These are phyloP conservation scores for Rhazya stricta DNA, from an alignment of 257 asterid species.

Conservation along the genomic window DNA sequence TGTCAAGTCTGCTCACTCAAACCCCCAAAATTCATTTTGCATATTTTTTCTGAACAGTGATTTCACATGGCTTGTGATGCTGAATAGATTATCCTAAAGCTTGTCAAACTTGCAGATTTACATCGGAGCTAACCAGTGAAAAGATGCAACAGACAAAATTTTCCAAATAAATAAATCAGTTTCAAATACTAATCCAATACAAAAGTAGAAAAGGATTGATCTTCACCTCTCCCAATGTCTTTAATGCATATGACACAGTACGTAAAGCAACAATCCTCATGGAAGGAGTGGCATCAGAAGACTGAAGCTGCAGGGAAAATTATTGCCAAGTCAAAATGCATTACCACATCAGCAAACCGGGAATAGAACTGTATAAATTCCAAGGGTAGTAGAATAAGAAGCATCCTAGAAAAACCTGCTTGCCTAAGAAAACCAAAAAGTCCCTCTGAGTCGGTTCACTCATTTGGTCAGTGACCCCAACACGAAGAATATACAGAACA, in stretches of 20 bases:
- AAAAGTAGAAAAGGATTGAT: constrained; percentile 5
- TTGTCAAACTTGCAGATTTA: not conserved
- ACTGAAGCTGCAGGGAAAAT: constrained; percentile 69
- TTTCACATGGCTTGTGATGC: not conserved
- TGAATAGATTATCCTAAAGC: not conserved
- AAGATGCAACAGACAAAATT: not conserved
- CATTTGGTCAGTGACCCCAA: constrained; percentile 95
- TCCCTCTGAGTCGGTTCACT: constrained; percentile 92
- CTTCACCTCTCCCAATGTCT: constrained; percentile 93
- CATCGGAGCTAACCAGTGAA: not conserved
- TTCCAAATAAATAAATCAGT: not conserved
- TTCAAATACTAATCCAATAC: constrained; percentile 18
- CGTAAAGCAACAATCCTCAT: constrained; percentile 81
- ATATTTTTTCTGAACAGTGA: not conserved
- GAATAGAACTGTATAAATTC: not conserved
- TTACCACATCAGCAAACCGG: not conserved
- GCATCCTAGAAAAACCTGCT: constrained; percentile 61
- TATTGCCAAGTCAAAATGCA: not conserved
- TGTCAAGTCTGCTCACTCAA: not conserved
- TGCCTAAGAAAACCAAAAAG: constrained; percentile 74
- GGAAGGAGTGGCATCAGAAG: constrained; percentile 81
- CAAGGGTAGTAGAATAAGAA: constrained; percentile 20
- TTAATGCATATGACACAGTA: constrained; percentile 71
- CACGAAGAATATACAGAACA: constrained; percentile 79
- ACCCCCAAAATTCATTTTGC: not conserved